Evolutionary conservation across 2,329 filamentous ascomycete genomes (phyloP).

Genomic region (Chaetomium olivaceum): DNA sequence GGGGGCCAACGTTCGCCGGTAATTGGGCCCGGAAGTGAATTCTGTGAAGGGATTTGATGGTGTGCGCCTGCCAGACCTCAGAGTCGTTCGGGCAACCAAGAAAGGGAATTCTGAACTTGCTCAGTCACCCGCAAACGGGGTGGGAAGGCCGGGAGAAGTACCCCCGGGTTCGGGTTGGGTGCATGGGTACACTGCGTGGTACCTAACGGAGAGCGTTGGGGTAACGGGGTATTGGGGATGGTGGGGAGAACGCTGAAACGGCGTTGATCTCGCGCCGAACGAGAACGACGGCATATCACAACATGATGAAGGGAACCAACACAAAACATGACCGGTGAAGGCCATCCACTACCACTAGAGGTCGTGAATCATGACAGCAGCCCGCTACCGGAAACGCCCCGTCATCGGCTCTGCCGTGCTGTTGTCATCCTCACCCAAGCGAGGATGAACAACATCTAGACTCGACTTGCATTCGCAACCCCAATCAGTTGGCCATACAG

Average conservation of each 20-base stretch:
- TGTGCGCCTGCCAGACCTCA: background rate
- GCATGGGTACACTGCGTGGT: background rate
- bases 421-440: background rate
- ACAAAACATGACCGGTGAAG: background rate
- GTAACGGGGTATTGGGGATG: background rate
- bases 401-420: constrained; percentile 1
- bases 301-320: background rate
- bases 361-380: background rate
- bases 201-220: background rate
- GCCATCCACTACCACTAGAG: background rate
- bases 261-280: background rate
- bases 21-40: background rate
- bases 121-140: background rate
- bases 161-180: background rate
- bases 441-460: background rate
- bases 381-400: background rate
- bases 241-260: background rate
- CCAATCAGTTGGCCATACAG: background rate
- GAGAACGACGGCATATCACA: background rate
- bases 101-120: background rate
- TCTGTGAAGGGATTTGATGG: background rate
- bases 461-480: background rate
- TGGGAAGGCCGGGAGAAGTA: constrained; percentile 4
- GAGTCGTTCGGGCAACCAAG: background rate
- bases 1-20: background rate